phyloP scores from a whole-genome alignment of 148 eudicot genomes.

The Spergularia bocconei region DNA sequence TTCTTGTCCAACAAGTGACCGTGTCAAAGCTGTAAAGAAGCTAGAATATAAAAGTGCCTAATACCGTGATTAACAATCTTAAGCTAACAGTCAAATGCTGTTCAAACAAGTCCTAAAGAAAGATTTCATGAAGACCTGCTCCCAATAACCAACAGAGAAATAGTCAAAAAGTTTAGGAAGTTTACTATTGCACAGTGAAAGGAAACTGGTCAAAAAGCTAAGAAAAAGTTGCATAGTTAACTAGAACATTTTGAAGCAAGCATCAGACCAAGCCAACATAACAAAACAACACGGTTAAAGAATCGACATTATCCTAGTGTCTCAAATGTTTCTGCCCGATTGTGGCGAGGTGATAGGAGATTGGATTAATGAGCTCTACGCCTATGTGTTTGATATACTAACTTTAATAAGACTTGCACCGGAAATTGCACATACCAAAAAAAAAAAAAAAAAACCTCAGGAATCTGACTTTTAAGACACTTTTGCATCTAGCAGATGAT shows the following conservation, averaged over 20 bases:
- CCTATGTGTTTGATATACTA: too few relatives aligned
- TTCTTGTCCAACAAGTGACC: background rate
- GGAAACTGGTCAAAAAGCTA: constrained; percentile 2
- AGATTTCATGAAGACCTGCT: background rate
- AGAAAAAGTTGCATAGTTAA: background rate
- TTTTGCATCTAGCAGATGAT: constrained; percentile 1
- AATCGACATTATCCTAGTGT: too few relatives aligned
- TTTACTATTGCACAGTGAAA: background rate
- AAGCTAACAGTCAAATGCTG: background rate
- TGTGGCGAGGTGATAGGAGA: too few relatives aligned
- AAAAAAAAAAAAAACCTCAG: background rate
- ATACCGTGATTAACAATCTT: background rate
- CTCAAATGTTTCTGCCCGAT: too few relatives aligned
- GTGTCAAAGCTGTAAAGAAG: background rate
- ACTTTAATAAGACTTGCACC: too few relatives aligned
- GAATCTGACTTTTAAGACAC: constrained; percentile 3
- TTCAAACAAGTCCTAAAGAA: background rate
- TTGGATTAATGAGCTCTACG: too few relatives aligned
- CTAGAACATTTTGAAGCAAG: background rate
- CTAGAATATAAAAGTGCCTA: background rate
- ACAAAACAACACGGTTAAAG: too few relatives aligned
- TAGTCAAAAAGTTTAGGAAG: constrained; percentile 12
- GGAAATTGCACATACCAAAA: background rate
- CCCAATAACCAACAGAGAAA: constrained; percentile 7
- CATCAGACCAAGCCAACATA: background rate